Evolutionary conservation across 768 basidiomycete species (phyloP).

Genomic region (Austroboletus festivus): DNA sequence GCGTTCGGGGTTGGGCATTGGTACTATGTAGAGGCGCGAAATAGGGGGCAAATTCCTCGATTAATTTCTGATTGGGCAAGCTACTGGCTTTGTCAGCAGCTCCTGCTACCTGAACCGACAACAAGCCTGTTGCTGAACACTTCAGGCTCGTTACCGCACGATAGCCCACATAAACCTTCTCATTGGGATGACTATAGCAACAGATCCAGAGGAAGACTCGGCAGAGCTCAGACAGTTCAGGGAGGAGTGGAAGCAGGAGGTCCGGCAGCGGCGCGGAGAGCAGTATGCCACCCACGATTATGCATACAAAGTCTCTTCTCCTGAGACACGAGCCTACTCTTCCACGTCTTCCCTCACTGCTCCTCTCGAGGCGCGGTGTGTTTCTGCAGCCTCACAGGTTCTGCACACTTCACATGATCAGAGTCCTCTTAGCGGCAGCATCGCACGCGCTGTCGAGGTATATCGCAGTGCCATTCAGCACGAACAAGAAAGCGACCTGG

Average conservation of each 20-base stretch:
- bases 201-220: conserved; percentile 36
- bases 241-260: conserved; percentile 70
- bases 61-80: no score
- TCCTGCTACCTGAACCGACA: no score
- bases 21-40: no score
- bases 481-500: conserved; percentile 72
- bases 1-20: no score
- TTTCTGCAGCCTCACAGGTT: no score
- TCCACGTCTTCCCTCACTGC: not conserved
- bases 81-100: no score
- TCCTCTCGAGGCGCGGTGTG: conserved; percentile 1
- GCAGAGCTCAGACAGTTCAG: conserved; percentile 69
- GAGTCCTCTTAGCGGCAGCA: conserved; percentile 31
- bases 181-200: no score
- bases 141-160: not conserved
- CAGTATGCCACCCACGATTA: conserved; percentile 8
- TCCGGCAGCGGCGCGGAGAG: conserved; percentile 36
- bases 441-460: conserved; percentile 53
- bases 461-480: conserved; percentile 69
- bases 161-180: no score
- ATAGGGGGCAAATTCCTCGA: no score
- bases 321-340: conserved; percentile 8
- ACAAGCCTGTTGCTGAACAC: no score
- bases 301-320: not conserved
- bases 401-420: conserved; percentile 26